Evolutionary conservation across 768 basidiomycete genomes (phyloP).

Genomic region (Paxillus rubicundulus): DNA sequence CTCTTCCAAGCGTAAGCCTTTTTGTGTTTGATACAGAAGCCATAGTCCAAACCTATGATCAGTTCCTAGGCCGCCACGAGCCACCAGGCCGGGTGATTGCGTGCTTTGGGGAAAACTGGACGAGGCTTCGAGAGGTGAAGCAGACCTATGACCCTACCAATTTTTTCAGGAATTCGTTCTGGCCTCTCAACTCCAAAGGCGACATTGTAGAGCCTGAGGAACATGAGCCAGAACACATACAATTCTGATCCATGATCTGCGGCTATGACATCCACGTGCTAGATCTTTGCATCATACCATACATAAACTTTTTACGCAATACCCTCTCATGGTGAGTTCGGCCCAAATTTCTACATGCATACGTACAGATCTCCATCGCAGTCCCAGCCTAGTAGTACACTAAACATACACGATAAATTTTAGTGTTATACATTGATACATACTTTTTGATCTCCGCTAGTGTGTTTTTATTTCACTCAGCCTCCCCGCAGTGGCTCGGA

Average conservation of each 20-base stretch:
- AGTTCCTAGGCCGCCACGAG: constrained; percentile 80
- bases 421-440: too few relatives aligned
- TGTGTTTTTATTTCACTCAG: too few relatives aligned
- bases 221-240: constrained; percentile 54
- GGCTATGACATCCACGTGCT: not conserved
- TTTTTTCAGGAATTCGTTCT: constrained; percentile 75
- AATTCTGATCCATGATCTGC: constrained; percentile 12
- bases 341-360: not conserved
- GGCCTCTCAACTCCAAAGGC: constrained; percentile 67
- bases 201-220: constrained; percentile 51
- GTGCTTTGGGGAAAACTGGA: constrained; percentile 76
- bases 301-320: not conserved
- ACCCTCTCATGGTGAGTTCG: not conserved
- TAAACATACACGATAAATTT: too few relatives aligned
- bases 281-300: not conserved
- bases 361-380: not conserved
- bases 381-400: not conserved
- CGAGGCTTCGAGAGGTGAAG: constrained; percentile 68
- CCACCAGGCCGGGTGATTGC: constrained; percentile 56
- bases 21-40: constrained; percentile 15
- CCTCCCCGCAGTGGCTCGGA: too few relatives aligned
- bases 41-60: constrained; percentile 18
- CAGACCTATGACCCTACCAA: constrained; percentile 71
- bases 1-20: constrained; percentile 74
- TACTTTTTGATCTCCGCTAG: too few relatives aligned